These are phyloP conservation scores for Zasmidium cellare DNA, from an alignment of 2,329 filamentous ascomycete genomes.

Conservation along the genomic window DNA sequence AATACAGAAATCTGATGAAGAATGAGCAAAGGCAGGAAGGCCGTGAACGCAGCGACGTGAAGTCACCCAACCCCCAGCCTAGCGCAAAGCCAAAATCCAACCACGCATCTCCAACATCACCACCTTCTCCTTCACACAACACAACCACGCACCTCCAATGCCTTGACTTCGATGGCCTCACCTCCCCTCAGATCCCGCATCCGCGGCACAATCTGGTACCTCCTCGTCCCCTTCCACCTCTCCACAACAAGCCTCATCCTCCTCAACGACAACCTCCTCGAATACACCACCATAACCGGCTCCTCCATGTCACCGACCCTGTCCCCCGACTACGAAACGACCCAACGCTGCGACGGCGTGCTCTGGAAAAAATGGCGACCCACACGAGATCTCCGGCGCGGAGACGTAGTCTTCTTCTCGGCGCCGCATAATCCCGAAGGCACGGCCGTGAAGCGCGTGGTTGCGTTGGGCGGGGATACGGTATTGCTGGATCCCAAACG, in stretches of 20 bases:
- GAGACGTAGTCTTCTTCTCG: constrained; percentile 48
- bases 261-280: constrained; percentile 44
- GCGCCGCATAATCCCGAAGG: constrained; percentile 67
- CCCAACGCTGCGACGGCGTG: constrained; percentile 40
- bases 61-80: no score
- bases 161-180: no score
- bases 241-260: constrained; percentile 21
- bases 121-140: no score
- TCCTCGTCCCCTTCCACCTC: constrained; percentile 12
- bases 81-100: no score
- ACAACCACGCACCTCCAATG: no score
- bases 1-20: no score
- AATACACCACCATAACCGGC: constrained; percentile 41
- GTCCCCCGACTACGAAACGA: constrained; percentile 41
- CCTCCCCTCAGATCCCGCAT: no score
- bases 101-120: no score
- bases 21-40: no score
- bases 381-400: constrained; percentile 36
- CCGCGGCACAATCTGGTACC: neutral
- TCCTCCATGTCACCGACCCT: constrained; percentile 49
- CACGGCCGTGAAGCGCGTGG: constrained; percentile 76
- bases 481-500: constrained; percentile 59
- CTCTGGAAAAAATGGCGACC: constrained; percentile 36
- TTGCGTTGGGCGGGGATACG: constrained; percentile 77
- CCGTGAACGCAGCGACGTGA: no score